Conservation (phyloP, 257 asterid species). For the Gynochthodes officinalis region DNA sequence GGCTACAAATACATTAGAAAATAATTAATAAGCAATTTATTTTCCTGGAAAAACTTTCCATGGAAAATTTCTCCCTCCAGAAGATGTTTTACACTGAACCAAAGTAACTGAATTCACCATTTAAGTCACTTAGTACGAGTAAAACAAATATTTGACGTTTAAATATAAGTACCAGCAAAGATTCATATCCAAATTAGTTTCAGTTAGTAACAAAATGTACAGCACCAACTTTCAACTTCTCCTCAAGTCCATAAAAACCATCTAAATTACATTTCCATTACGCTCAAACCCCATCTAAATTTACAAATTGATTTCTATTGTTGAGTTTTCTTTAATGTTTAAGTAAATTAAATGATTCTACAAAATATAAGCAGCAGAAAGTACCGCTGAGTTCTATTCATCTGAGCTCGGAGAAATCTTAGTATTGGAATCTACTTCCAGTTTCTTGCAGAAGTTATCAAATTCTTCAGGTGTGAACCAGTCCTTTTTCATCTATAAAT, state of each 20-base stretch:
- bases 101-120: background rate
- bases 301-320: too few relatives aligned
- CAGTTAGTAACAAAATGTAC: background rate
- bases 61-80: too few relatives aligned
- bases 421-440: background rate
- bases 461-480: constrained; percentile 8
- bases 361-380: background rate
- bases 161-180: background rate
- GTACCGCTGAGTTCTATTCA: background rate
- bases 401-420: background rate
- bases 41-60: too few relatives aligned
- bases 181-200: background rate
- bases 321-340: background rate
- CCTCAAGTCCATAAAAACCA: background rate
- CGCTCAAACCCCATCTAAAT: background rate
- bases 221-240: background rate
- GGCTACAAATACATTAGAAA: too few relatives aligned
- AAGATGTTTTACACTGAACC: too few relatives aligned
- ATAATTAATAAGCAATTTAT: too few relatives aligned
- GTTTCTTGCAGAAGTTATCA: constrained; percentile 8
- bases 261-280: background rate
- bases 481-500: constrained; percentile 15
- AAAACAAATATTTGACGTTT: background rate
- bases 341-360: background rate
- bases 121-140: background rate